phyloP scores from a whole-genome alignment of 805 yeast genomes.

The Teunomyces pallodes region DNA sequence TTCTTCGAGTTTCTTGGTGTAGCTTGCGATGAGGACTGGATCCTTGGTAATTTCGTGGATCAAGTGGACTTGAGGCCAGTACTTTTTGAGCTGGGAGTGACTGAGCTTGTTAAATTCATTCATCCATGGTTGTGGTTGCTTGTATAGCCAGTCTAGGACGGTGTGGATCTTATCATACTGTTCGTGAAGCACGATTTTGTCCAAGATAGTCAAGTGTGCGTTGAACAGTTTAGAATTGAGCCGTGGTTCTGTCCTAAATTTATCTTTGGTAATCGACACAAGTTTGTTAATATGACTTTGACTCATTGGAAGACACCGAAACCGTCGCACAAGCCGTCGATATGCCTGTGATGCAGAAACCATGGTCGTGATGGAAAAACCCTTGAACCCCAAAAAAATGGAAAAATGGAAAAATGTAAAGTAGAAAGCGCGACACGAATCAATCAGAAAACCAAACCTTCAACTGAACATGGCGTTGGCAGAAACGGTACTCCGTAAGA shows the following conservation, averaged over 20 bases:
- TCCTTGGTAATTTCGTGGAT: constrained; percentile 22
- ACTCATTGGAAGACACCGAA: constrained; percentile 17
- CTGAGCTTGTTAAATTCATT: constrained; percentile 16
- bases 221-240: constrained; percentile 13
- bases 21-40: constrained; percentile 10
- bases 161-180: constrained; percentile 20
- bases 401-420: too few species aligned
- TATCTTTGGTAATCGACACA: neutral
- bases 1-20: constrained; percentile 13
- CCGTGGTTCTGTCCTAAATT: constrained; percentile 11
- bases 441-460: neutral
- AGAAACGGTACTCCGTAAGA: constrained; percentile 36
- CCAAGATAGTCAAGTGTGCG: constrained; percentile 13
- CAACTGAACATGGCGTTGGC: constrained; percentile 39
- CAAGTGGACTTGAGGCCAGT: constrained; percentile 38
- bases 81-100: constrained; percentile 18
- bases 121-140: constrained; percentile 17
- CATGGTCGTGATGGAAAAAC: neutral
- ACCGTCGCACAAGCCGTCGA: constrained; percentile 23
- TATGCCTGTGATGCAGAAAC: constrained; percentile 11
- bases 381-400: neutral
- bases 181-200: constrained; percentile 28
- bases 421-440: neutral
- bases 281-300: neutral
- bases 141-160: constrained; percentile 30